These are phyloP conservation scores for Bipolaris cookei DNA, from an alignment of 2,329 filamentous ascomycete species.

Conservation along the genomic window DNA sequence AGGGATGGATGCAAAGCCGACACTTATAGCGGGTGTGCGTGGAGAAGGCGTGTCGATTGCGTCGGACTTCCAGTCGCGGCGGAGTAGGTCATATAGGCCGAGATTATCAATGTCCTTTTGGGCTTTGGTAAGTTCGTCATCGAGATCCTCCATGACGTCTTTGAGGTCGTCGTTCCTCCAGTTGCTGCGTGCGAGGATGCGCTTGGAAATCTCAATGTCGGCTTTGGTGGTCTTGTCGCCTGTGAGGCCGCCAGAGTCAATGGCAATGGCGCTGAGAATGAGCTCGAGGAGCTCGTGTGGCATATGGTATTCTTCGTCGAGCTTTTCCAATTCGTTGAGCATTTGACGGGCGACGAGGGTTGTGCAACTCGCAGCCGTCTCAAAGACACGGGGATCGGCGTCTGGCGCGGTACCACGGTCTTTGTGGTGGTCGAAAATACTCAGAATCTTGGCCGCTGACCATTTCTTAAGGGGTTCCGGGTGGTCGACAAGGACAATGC, in stretches of 20 bases:
- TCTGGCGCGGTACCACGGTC: slow-evolving; percentile 52
- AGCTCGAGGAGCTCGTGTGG: slow-evolving; percentile 58
- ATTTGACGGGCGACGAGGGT: slow-evolving; percentile 56
- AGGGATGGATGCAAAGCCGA: slow-evolving; percentile 56
- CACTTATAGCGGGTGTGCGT: slow-evolving; percentile 54
- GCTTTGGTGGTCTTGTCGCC: slow-evolving; percentile 47
- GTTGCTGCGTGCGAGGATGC: slow-evolving; percentile 52
- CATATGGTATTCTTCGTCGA: slow-evolving; percentile 56
- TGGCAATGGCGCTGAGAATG: slow-evolving; percentile 55
- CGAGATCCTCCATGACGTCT: slow-evolving; percentile 53
- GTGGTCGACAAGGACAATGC: slow-evolving; percentile 57
- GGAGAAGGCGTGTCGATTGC: slow-evolving; percentile 56
- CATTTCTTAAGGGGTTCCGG: slow-evolving; percentile 53
- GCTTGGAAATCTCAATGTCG: slow-evolving; percentile 49
- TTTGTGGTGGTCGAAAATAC: slow-evolving; percentile 57
- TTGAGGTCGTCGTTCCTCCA: slow-evolving; percentile 51
- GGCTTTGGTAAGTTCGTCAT: slow-evolving; percentile 49
- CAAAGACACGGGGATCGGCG: slow-evolving; percentile 54
- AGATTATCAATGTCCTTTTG: slow-evolving; percentile 54
- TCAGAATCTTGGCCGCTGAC: slow-evolving; percentile 52
- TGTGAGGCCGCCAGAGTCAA: slow-evolving; percentile 53
- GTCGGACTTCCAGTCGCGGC: slow-evolving; percentile 58
- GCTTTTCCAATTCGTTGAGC: slow-evolving; percentile 54
- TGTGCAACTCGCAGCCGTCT: slow-evolving; percentile 55
- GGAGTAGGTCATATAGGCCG: slow-evolving; percentile 53